Evolutionary conservation across 768 basidiomycete genomes (phyloP).

Genomic region (Lactarius quietus): DNA sequence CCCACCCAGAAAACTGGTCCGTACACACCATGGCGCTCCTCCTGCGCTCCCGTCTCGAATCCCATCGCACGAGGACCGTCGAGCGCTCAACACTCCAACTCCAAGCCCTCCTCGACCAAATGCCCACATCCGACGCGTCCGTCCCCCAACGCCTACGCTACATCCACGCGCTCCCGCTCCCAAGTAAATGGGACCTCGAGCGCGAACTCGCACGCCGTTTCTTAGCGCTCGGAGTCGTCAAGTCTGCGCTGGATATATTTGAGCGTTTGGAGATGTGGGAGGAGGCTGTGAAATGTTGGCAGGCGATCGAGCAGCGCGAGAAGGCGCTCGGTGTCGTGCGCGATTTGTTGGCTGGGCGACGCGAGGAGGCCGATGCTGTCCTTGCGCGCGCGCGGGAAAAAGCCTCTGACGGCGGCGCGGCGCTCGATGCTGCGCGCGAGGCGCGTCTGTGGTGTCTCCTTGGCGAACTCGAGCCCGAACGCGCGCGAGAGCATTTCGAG

Average conservation of each 20-base stretch:
- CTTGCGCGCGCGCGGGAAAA: constrained; percentile 50
- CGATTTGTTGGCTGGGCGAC: constrained; percentile 80
- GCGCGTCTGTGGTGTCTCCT: constrained; percentile 95
- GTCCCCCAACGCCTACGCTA: constrained; percentile 72
- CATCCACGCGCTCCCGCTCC: constrained; percentile 77
- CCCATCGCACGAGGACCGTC: constrained; percentile 83
- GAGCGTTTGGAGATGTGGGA: constrained; percentile 98
- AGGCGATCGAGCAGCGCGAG: constrained; percentile 72
- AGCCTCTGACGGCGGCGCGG: constrained; percentile 34
- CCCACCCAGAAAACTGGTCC: constrained; percentile 92
- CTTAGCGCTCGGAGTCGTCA: constrained; percentile 79
- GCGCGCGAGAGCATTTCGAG: constrained; percentile 70
- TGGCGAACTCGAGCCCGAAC: constrained; percentile 81
- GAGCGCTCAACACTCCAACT: constrained; percentile 91
- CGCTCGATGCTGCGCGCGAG: constrained; percentile 64
- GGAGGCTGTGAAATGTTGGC: constrained; percentile 88
- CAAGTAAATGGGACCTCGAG: constrained; percentile 92
- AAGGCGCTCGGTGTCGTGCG: constrained; percentile 77
- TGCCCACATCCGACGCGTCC: constrained; percentile 81
- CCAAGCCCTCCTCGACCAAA: constrained; percentile 94
- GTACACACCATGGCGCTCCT: constrained; percentile 96
- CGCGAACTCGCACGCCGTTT: constrained; percentile 83
- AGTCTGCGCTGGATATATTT: constrained; percentile 90
- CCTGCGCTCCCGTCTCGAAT: constrained; percentile 87
- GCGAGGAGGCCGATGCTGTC: constrained; percentile 77